These are phyloP conservation scores for Xylaria venustula DNA, from an alignment of 495 filamentous ascomycete genomes.

Conservation along the genomic window DNA sequence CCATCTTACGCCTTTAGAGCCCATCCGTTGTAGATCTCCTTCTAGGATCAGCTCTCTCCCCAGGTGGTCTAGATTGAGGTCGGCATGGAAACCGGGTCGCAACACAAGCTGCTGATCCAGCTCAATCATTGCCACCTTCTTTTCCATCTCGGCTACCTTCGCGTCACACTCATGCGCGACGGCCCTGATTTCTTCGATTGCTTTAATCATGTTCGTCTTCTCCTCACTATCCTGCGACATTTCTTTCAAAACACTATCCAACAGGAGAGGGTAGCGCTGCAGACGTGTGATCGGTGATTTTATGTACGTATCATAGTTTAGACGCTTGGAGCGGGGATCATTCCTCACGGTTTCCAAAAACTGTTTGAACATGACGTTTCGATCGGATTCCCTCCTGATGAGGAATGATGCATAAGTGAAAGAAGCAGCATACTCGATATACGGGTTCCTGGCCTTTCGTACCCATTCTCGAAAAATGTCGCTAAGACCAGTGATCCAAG, in stretches of 20 bases:
- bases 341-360: slow-evolving; percentile 79
- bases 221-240: slow-evolving; percentile 85
- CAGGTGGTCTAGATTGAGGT: slow-evolving; percentile 89
- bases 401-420: slow-evolving; percentile 83
- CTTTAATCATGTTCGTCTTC: slow-evolving; percentile 77
- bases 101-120: slow-evolving; percentile 79
- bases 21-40: slow-evolving; percentile 85
- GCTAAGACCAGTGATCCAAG: slow-evolving; percentile 90
- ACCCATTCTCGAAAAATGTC: slow-evolving; percentile 99
- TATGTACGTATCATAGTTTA: slow-evolving; percentile 92
- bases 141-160: slow-evolving; percentile 90
- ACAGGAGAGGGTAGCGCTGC: slow-evolving; percentile 83
- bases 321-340: slow-evolving; percentile 76
- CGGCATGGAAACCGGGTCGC: slow-evolving; percentile 80
- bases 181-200: slow-evolving; percentile 91
- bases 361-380: slow-evolving; percentile 81
- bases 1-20: slow-evolving; percentile 83
- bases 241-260: slow-evolving; percentile 80
- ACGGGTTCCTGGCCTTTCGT: slow-evolving; percentile 82
- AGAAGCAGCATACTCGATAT: slow-evolving; percentile 87
- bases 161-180: slow-evolving; percentile 92
- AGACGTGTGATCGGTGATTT: slow-evolving; percentile 91
- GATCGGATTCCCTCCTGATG: slow-evolving; percentile 78
- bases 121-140: slow-evolving; percentile 87
- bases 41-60: slow-evolving; percentile 85